A percentile compares a stretch with the other conserved stretches of the same genome.
Conservation (phyloP, 176 grass and related monocot species). For the Bolboschoenus planiculmis region DNA sequence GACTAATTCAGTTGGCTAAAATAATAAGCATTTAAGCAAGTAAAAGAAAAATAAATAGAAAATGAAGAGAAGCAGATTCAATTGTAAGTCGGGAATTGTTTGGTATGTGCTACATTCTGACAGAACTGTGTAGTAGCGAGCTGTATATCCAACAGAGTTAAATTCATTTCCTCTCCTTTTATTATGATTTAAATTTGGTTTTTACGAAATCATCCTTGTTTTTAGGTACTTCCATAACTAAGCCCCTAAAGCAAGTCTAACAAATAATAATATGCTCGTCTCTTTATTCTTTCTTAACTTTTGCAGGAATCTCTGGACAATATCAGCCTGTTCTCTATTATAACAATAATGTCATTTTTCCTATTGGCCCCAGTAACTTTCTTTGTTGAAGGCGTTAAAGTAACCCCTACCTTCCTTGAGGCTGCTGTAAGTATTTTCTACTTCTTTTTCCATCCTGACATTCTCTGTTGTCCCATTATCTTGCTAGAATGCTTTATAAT, state of each 20-base stretch:
- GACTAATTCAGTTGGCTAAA: background rate
- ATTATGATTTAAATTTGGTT: background rate
- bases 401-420: slow-evolving; percentile 66
- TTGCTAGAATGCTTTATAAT: background rate
- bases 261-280: background rate
- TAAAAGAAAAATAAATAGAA: background rate
- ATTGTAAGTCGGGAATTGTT: background rate
- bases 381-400: slow-evolving; percentile 73
- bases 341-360: slow-evolving; percentile 95
- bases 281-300: background rate
- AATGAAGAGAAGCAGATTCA: background rate
- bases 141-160: background rate
- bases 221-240: background rate
- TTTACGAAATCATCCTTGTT: background rate
- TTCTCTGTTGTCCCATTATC: slow-evolving; percentile 15
- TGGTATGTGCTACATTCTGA: background rate
- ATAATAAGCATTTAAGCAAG: background rate
- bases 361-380: slow-evolving; percentile 68
- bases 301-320: slow-evolving; percentile 74
- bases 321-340: slow-evolving; percentile 92
- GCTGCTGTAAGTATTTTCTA: slow-evolving; percentile 57
- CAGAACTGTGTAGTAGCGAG: background rate
- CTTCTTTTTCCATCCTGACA: background rate
- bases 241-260: background rate
- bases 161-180: background rate